Conservation (phyloP, 371 early-diverging fungal genomes). For the Dichotomocladium elegans region DNA sequence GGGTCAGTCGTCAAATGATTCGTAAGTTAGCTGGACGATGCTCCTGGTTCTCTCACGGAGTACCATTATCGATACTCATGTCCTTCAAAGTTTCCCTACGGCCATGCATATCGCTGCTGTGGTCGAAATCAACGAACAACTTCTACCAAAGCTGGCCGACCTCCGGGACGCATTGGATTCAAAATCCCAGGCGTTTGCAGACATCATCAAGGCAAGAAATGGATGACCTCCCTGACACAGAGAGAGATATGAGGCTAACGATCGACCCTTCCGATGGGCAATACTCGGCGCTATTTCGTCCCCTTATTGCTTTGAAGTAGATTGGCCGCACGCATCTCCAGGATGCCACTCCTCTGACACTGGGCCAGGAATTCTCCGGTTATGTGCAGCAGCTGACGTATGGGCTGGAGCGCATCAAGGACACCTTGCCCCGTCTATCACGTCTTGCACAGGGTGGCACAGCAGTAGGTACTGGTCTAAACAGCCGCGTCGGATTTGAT, state of each 20-base stretch:
- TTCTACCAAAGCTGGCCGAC: conserved; percentile 67
- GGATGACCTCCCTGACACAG: too few relatives aligned
- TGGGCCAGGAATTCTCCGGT: conserved; percentile 89
- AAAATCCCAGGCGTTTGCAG: conserved; percentile 62
- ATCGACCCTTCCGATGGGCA: neutral
- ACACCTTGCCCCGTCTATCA: conserved; percentile 66
- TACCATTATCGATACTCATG: too few relatives aligned
- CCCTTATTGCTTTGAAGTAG: too few relatives aligned
- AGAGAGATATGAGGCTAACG: neutral
- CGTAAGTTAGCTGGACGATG: conserved; percentile 29
- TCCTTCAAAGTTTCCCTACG: conserved; percentile 84
- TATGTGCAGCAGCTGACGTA: conserved; percentile 78
- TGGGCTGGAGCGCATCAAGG: conserved; percentile 73
- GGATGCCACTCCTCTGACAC: conserved; percentile 85
- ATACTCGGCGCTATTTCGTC: too few relatives aligned
- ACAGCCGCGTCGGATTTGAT: conserved; percentile 79
- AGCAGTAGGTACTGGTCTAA: conserved; percentile 90
- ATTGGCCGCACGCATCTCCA: conserved; percentile 87
- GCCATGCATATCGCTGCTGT: conserved; percentile 90
- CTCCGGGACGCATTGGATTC: conserved; percentile 63
- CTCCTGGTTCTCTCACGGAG: neutral
- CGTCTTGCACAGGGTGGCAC: conserved; percentile 87
- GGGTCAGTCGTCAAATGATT: conserved; percentile 88
- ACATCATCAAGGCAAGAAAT: conserved; percentile 64
- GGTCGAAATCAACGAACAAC: conserved; percentile 61